Evolutionary conservation across 805 yeast species (phyloP), one percentile per base, ranked within the genome.

Genomic region (Phaffomyces thermotolerans): DNA sequence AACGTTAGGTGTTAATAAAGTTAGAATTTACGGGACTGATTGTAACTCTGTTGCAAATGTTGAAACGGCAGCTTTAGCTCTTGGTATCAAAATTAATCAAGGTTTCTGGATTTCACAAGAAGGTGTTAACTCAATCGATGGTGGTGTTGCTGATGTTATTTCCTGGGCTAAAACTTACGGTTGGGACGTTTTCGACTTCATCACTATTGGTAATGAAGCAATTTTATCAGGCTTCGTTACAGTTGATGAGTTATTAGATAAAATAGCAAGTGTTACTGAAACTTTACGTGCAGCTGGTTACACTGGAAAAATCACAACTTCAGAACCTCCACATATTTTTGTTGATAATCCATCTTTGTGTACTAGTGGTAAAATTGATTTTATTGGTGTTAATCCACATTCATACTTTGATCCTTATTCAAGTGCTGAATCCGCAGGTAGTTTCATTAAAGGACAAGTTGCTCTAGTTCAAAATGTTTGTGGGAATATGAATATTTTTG

Each of bases 171-270:
- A 43, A 15, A 67, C 73, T 15, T 65, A 69, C 45, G 77, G 76
- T 30, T 90, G 95, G 95, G 79, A 68, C 47, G 65, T 82, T n/a
- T 81, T 88, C 65, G 83, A 82, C 47, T 79, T 67, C 60, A 72
- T 90, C 53, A 84, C 95, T 18, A 71, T 90, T 49, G 97, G 96
- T 46, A 90, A 90, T 59, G 97, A 90, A 67, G 96, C 95, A 27
- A 68, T 90, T 44, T 73, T 72, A 53, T 69, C 79, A 30, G 81
- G 79, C 10, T 85, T 66, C 64, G 68, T 75, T 54, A 58, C 85
- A 8, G 86, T 75, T 20, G 52, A 65, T 22, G 84, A 82, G n/a
- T 73, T 90, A 52, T 68, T 81, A 29, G 36, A 64, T 39, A 87
- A 86, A 64, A 82, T 88, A 49, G 44, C 76, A 1, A 64, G 76